A percentile compares a stretch with the other conserved stretches of the same genome.
Conservation (phyloP, 2,329 filamentous ascomycete species). For the Ophiosphaerella korrae region DNA sequence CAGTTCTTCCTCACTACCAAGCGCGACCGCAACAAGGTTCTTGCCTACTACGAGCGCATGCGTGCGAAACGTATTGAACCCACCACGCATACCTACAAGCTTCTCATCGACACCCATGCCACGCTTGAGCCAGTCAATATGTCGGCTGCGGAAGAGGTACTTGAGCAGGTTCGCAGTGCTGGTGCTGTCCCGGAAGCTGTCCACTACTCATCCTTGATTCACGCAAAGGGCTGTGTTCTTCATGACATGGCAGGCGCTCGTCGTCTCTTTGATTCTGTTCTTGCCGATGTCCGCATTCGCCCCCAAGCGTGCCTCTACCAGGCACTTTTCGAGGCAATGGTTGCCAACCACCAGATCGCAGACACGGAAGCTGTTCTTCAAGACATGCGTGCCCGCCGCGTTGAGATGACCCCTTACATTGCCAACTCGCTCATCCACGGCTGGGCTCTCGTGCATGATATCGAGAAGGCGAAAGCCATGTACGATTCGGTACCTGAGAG, state of each 20-base stretch:
- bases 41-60: conserved; percentile 96
- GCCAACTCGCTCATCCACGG: conserved; percentile 98
- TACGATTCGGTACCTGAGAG: conserved; percentile 78
- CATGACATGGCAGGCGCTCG: conserved; percentile 88
- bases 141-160: conserved; percentile 80
- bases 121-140: conserved; percentile 92
- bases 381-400: conserved; percentile 73
- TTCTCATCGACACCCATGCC: conserved; percentile 92
- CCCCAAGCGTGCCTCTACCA: conserved; percentile 90
- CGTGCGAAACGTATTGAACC: conserved; percentile 82
- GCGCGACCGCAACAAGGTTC: conserved; percentile 90
- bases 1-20: conserved; percentile 99
- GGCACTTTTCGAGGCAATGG: conserved; percentile 95
- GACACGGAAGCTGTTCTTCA: conserved; percentile 72
- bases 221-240: conserved; percentile 91
- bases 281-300: conserved; percentile 68
- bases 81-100: conserved; percentile 96
- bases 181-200: conserved; percentile 85
- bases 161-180: conserved; percentile 75
- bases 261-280: conserved; percentile 79
- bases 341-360: conserved; percentile 85
- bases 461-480: conserved; percentile 76
- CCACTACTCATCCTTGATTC: conserved; percentile 93
- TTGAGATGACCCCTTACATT: conserved; percentile 95
- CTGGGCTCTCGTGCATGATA: conserved; percentile 85